phyloP scores from a whole-genome alignment of 192 early-diverging fungal genomes.

The Gryganskiella cystojenkinii region DNA sequence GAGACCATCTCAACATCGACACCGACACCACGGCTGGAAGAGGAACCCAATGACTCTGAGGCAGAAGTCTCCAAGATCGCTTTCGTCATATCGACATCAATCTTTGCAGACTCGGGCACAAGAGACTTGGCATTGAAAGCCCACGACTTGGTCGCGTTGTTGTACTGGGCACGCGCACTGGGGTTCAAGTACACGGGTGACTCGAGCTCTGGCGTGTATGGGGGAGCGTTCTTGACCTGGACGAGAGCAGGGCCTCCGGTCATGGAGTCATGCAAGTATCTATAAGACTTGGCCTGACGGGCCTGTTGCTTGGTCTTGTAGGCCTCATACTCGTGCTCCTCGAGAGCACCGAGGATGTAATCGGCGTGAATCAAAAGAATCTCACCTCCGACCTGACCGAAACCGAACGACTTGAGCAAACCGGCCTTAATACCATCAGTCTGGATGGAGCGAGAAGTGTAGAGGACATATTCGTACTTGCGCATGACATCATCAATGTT shows the following conservation, averaged over 20 bases:
- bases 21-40: conserved; percentile 68
- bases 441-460: conserved; percentile 86
- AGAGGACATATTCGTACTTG: conserved; percentile 83
- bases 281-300: conserved; percentile 85
- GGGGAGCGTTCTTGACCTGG: conserved; percentile 86
- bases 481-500: conserved; percentile 81
- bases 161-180: conserved; percentile 82
- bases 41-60: conserved; percentile 48
- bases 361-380: conserved; percentile 89
- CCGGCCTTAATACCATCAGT: conserved; percentile 93
- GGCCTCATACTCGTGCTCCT: conserved; percentile 72
- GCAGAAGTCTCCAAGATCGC: conserved; percentile 61
- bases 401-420: conserved; percentile 94
- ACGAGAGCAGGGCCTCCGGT: conserved; percentile 86
- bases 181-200: conserved; percentile 89
- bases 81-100: conserved; percentile 66
- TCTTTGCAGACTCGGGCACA: conserved; percentile 43
- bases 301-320: conserved; percentile 76
- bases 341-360: conserved; percentile 81
- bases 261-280: conserved; percentile 91
- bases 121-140: conserved; percentile 66
- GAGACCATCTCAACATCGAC: conserved; percentile 91
- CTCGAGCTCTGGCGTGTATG: conserved; percentile 87
- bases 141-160: conserved; percentile 76
- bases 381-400: conserved; percentile 95